Evolutionary conservation across 1,284 basidiomycete genomes (phyloP).

Genomic region (Marasmius sp.): DNA sequence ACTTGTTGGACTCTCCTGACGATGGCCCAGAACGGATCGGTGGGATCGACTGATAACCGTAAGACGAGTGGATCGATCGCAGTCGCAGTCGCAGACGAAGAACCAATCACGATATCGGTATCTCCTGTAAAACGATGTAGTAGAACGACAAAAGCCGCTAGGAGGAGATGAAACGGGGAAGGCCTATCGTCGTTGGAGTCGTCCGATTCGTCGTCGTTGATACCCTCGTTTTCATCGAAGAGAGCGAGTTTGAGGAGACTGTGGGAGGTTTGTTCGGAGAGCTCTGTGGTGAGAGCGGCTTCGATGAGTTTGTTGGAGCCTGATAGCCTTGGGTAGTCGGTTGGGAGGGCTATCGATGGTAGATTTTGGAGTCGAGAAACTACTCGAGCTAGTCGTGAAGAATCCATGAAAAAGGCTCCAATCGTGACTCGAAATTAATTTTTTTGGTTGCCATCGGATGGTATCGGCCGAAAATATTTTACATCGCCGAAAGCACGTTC

Average conservation of each 20-base stretch:
- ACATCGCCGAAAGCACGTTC: not conserved
- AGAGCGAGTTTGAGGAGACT: slow-evolving; percentile 78
- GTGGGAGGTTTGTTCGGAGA: slow-evolving; percentile 68
- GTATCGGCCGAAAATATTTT: not conserved
- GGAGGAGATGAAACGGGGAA: slow-evolving; percentile 88
- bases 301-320: slow-evolving; percentile 77
- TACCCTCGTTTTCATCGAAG: slow-evolving; percentile 58
- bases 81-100: slow-evolving; percentile 79
- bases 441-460: not conserved
- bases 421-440: not conserved
- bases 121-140: slow-evolving; percentile 97
- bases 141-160: slow-evolving; percentile 89
- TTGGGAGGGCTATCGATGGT: slow-evolving; percentile 91
- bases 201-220: slow-evolving; percentile 54
- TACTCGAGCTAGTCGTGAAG: slow-evolving; percentile 36
- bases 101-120: slow-evolving; percentile 91
- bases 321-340: slow-evolving; percentile 91
- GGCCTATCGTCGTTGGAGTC: slow-evolving; percentile 49
- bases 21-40: slow-evolving; percentile 90
- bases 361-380: slow-evolving; percentile 69
- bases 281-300: slow-evolving; percentile 67
- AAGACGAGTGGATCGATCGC: slow-evolving; percentile 83
- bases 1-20: slow-evolving; percentile 85
- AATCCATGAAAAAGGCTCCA: not conserved
- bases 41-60: slow-evolving; percentile 82